A percentile compares a stretch with the other conserved stretches of the same genome.
Evolutionary conservation across 2,329 filamentous ascomycete genomes (phyloP).

Genomic region (Penicillium sumatraense): DNA sequence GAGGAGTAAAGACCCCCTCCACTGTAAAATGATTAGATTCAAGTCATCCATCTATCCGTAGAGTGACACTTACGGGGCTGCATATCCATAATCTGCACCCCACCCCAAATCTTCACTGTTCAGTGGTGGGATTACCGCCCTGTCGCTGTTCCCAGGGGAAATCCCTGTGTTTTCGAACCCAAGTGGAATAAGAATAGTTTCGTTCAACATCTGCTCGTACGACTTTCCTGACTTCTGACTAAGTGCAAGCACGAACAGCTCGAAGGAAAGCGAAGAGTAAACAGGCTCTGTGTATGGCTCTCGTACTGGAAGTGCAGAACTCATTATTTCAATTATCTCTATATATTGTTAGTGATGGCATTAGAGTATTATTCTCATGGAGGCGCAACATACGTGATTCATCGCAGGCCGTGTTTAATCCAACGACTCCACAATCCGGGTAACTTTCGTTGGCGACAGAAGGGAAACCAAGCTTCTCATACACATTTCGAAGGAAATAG

Average conservation of each 20-base stretch:
- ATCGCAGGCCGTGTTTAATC: constrained; percentile 41
- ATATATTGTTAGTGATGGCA: background rate
- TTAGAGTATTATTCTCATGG: background rate
- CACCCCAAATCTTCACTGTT: constrained; percentile 23
- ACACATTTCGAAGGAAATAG: constrained; percentile 42
- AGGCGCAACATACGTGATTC: constrained; percentile 31
- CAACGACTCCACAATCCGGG: constrained; percentile 42
- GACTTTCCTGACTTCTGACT: constrained; percentile 29
- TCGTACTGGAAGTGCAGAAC: constrained; percentile 15
- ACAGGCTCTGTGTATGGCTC: constrained; percentile 41
- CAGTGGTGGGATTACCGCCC: constrained; percentile 39
- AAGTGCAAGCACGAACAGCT: constrained; percentile 42
- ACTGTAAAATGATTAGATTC: constrained; percentile 15
- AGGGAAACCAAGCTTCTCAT: constrained; percentile 44
- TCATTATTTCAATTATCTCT: constrained; percentile 7
- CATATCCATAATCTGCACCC: constrained; percentile 40
- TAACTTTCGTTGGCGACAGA: constrained; percentile 40
- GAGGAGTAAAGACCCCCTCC: constrained; percentile 44
- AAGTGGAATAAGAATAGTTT: constrained; percentile 30
- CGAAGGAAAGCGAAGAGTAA: constrained; percentile 50
- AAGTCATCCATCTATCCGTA: constrained; percentile 10
- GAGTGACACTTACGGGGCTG: constrained; percentile 35
- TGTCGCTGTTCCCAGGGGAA: constrained; percentile 33
- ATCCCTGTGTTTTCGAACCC: constrained; percentile 30
- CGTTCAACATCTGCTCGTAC: constrained; percentile 27